Base-by-base conservation (phyloP, 768 basidiomycete genomes). In the Suillus spraguei region DNA sequence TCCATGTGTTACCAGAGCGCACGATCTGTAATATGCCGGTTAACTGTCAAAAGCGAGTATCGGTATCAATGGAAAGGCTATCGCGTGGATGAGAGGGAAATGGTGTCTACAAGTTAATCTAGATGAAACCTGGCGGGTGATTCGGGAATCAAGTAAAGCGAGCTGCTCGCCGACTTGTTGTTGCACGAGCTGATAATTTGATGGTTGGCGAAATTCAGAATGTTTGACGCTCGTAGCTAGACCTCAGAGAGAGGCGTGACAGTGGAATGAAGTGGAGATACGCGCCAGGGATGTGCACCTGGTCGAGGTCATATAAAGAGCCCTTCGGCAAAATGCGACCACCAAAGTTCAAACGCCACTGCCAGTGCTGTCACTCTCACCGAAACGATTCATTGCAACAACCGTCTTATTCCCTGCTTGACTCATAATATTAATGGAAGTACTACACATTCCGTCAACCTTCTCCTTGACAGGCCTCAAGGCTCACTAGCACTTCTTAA, bases 1-100 rank as follows among this genome's bases (percentile, higher is more conserved):
- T 77, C 76, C 74, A 77, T 77, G 41, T 65, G 61, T 65, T 66
- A 39, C 24, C 24, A 39, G 36, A 56, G 38, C 16, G 38, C 55
- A 58, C 56, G 28, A 28, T 20, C 56, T 39, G 38, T 20, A 20
- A 28, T 20, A 39, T 24, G 24, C 28, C n/a, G 55, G 55, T 61
- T 58, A 20, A 59, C 60, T 58, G 17, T 28, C 28, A 41, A 52
- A 60, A 56, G 60, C 47, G 20, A 24, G 20, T 61, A 59, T 61
- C 41, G 54, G 24, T 61, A 61, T 59, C 50, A 58, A 39, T 58
- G 28, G 41, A 56, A 36, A 28, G 36, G 39, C n/a, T 58, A 41
- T 60, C 24, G 58, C 39, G 59, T 60, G 41, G 32, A 42, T 42
- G 54, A 28, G 28, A 63, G 41, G n/a, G 60, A 46, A 60, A 60